Base-by-base conservation (phyloP, 2,329 filamentous ascomycete species). In the Emergomyces orientalis region DNA sequence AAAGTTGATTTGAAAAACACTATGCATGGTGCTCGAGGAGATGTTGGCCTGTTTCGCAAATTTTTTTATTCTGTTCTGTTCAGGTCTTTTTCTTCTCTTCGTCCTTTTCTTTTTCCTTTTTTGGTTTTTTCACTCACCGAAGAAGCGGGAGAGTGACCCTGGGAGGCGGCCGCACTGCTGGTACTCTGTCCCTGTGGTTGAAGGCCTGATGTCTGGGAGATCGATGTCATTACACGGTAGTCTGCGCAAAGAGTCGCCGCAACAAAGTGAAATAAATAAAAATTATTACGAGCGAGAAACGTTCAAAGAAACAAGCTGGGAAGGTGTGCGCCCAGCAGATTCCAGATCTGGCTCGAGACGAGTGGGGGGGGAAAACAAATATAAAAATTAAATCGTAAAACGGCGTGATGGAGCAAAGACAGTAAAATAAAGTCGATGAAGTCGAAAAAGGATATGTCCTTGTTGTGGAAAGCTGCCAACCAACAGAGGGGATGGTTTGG, bases 141-240 rank as follows among this genome's bases (percentile, higher is more conserved):
- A 69, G 75, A 73, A 69, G 79, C 75, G 75, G 79, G 75, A 71
- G 77, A 74, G 74, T 76, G 71, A 62, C 74, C 65, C 62, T 68
- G 69, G 61, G 72, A 77, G 72, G 79, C 75, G 74, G 78, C 77
- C 77, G 79, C 77, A 73, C 75, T 79, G 67, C 78, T 75, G 73
- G 79, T 79, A 69, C 69, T 73, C 71, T 76, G 74, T 74, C 71
- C 78, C 77, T 79, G 77, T 74, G 78, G 76, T 74, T 81, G 76
- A 74, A 79, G 78, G 76, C 81, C 73, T 74, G 73, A 72, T 72
- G 75, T 74, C 68, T 72, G 73, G 73, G 76, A 74, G 73, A 75
- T 81, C 81, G 82, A 85, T 78, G 80, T 86, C 84, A 86, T 86
- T 82, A 83, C 81, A 81, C 73, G 75, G 74, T 72, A 73, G 66